Evolutionary conservation across 2,329 filamentous ascomycete genomes (phyloP).

Genomic region (Fusarium equiseti): DNA sequence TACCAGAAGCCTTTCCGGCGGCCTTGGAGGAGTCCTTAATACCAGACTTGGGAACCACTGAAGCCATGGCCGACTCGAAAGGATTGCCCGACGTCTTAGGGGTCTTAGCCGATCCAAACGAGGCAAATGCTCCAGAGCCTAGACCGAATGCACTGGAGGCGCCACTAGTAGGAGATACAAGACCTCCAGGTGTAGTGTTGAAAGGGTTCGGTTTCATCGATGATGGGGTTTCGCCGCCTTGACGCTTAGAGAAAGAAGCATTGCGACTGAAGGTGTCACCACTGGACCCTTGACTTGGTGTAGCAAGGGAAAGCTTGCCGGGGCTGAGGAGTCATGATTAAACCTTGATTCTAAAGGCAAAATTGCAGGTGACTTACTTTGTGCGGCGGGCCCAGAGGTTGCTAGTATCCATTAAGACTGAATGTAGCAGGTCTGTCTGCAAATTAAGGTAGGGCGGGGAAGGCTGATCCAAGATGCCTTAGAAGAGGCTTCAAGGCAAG

Average conservation of each 20-base stretch:
- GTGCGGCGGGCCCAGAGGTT: slow-evolving; percentile 84
- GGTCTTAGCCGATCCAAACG: slow-evolving; percentile 84
- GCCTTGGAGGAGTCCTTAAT: slow-evolving; percentile 51
- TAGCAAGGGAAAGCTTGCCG: slow-evolving; percentile 92
- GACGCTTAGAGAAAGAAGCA: slow-evolving; percentile 76
- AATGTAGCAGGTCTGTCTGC: slow-evolving; percentile 43
- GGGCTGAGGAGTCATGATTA: slow-evolving; percentile 63
- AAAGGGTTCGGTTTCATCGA: slow-evolving; percentile 85
- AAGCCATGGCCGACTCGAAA: slow-evolving; percentile 78
- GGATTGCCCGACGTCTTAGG: slow-evolving; percentile 86
- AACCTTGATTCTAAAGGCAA: slow-evolving; percentile 5
- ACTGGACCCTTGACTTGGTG: slow-evolving; percentile 68
- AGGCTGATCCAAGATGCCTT: slow-evolving; percentile 42
- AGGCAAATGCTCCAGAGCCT: slow-evolving; percentile 94
- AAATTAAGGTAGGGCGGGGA: slow-evolving; percentile 44
- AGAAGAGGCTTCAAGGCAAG: slow-evolving; percentile 15
- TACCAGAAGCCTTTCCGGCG: slow-evolving; percentile 50
- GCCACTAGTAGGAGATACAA: slow-evolving; percentile 61
- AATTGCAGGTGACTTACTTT: slow-evolving; percentile 69
- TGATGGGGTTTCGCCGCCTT: slow-evolving; percentile 74
- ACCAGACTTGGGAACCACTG: slow-evolving; percentile 51
- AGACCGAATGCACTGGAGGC: slow-evolving; percentile 93
- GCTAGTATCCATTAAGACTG: slow-evolving; percentile 64
- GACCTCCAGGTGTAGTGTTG: slow-evolving; percentile 73
- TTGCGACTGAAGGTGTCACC: slow-evolving; percentile 72